Evolutionary conservation across 768 basidiomycete species (phyloP), one percentile per base, ranked within the genome.

Genomic region (Termitomyces sp.): DNA sequence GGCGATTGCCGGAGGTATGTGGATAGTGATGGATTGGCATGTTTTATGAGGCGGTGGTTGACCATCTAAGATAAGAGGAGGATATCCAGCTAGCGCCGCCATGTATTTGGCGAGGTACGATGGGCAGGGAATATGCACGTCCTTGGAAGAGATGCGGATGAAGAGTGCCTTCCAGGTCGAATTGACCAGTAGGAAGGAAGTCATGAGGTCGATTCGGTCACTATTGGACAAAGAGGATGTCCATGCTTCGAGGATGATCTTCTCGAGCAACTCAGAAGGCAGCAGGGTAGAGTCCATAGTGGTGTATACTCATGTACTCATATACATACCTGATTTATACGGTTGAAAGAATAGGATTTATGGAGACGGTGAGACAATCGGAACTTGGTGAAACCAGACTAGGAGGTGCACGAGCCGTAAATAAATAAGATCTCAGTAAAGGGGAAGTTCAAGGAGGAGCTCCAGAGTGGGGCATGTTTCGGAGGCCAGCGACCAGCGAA

Each of bases 211-310:
- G 48, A 69, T 68, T 42, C 78, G 74, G 39, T 76, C 74, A 22
- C 59, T 48, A 2, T 63, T 58, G 2, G 73, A 60, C 45, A 74
- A 69, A 4, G 65, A 67, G 3, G 68, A 64, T 15, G 58, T 18
- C 78, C 78, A 79, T 20, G 68, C 58, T 16, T 71, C 65, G 20
- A 58, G 40, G 56, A 79, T 64, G 39, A 79, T 71, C 13, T 59
- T 62, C 48, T 63, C 63, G 8, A 65, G 18, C 16, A 67, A 33
- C 39, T 65, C 61, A 38, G 22, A 3, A 6, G 66, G 66, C 12
- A 67, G 39, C 9, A 48, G 13, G 13, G 22, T 2, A 22, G 18
- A 20, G 18, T 55, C 12, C 55, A 55, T 55, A 0, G 3, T 20
- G 13, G 0, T 9, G 1, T 6, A 4, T 1, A 4, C 7, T 16